These are phyloP conservation scores for Ustilago tritici DNA, from an alignment of 1,284 basidiomycete species.

Conservation along the genomic window DNA sequence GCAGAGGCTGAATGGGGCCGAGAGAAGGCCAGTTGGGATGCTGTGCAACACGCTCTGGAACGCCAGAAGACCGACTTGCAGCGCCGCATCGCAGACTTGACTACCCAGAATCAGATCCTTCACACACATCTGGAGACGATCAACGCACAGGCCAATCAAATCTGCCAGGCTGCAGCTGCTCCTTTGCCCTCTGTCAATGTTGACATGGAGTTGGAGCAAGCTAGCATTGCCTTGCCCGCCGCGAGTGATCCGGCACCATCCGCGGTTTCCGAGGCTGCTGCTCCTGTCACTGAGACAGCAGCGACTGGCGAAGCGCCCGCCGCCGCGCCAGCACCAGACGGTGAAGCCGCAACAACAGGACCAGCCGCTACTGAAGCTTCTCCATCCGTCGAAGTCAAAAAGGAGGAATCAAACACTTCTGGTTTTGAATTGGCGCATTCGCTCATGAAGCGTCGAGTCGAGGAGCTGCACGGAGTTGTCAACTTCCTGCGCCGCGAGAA, in stretches of 20 bases:
- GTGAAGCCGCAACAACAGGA: constrained; percentile 1
- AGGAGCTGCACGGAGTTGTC: constrained; percentile 79
- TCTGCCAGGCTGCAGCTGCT: constrained; percentile 73
- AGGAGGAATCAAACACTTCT: constrained; percentile 18
- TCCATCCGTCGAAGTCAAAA: constrained; percentile 17
- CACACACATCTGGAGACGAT: constrained; percentile 88
- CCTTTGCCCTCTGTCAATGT: constrained; percentile 60
- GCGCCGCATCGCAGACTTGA: constrained; percentile 79
- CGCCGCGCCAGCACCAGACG: constrained; percentile 6
- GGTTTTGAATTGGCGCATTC: constrained; percentile 39
- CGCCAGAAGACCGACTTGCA: constrained; percentile 81
- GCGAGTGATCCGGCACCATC: constrained; percentile 71
- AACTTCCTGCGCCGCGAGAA: constrained; percentile 87
- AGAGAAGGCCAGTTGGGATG: constrained; percentile 84
- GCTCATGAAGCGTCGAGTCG: constrained; percentile 44
- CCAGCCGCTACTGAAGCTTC: constrained; percentile 1
- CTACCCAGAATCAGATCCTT: constrained; percentile 81
- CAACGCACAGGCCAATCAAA: constrained; percentile 81
- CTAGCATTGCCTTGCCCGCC: constrained; percentile 33
- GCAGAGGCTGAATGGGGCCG: constrained; percentile 77
- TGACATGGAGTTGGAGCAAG: constrained; percentile 44
- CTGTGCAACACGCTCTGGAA: constrained; percentile 80
- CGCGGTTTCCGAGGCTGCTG: constrained; percentile 72
- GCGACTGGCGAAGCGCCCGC: neutral
- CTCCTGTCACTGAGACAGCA: neutral